Evolutionary conservation across 164 flowering plant genomes (phyloP), one percentile per base, ranked within the genome.

Genomic region (Akebia trifoliata): DNA sequence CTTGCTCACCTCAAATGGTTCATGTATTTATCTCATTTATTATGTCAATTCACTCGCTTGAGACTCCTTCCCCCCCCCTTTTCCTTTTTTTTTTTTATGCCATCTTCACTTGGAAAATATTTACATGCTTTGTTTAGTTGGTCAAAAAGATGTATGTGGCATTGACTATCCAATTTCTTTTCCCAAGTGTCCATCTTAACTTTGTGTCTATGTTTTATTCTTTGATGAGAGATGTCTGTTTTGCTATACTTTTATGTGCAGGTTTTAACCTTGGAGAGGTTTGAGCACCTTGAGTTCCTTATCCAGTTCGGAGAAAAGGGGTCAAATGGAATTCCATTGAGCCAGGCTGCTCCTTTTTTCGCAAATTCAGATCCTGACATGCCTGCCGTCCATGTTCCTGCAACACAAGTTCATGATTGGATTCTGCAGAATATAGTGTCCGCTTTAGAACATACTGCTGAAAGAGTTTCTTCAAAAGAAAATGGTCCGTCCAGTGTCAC

Each of bases 331-430:
- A 58, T 71, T 48, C 75, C 80, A 4, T 68, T 94, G 74, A 81
- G 93, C 70, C 97, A 94, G 65, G 82, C 81, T 58, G 76, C 95
- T 50, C 97, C 97, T 4, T 94, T 94, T 76, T 94, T 94, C 71
- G 95, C 96, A 44, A 94, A 94, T 79, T 90, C 97, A 38, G 97
- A 94, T 77, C 96, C 96, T 17, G 95, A 94, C 65, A 94, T 94
- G 99, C 96, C 97, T 48, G 96, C 97, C 54, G 87, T 76, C 56
- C 93, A 95, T 66, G 92, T 94, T 63, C 87, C 93, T 66, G 96
- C 96, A 20, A 40, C 84, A 38, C 95, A 84, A 72, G 90, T 87
- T 62, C 96, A 83, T 83, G 99, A 90, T 40, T 94, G 97, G 96
- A 64, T 94, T 73, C 56, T 79, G 36, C 81, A 87, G 65, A 81